phyloP scores from a whole-genome alignment of 2,329 filamentous ascomycete genomes.

The Passalora sequoiae region DNA sequence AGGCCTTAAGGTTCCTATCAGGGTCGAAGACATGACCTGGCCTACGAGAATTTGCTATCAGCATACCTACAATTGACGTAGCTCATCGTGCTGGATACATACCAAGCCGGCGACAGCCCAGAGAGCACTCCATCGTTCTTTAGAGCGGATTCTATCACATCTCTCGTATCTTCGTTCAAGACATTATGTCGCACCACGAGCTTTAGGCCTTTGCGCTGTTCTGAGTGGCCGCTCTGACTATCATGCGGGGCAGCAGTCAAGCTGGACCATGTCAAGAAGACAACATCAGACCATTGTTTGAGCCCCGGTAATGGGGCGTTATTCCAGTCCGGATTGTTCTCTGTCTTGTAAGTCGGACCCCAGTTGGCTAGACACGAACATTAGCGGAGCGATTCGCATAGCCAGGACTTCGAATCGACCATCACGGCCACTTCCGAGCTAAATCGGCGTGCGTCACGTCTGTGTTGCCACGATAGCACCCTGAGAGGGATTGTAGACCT shows the following conservation, averaged over 20 bases:
- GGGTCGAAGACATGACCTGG: conserved; percentile 13
- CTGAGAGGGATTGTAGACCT: conserved; percentile 8
- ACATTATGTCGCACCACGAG: conserved; percentile 11
- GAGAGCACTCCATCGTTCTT: conserved; percentile 7
- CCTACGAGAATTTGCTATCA: too few species aligned
- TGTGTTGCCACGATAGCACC: conserved; percentile 11
- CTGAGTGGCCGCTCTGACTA: too few species aligned
- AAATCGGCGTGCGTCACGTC: too few species aligned
- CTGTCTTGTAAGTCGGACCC: conserved; percentile 3
- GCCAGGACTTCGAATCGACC: too few species aligned
- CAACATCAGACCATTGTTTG: conserved; percentile 12
- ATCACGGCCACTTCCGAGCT: too few species aligned
- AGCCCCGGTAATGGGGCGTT: conserved; percentile 4
- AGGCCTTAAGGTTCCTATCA: background rate
- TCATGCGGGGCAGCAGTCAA: conserved; percentile 12
- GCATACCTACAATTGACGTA: too few species aligned
- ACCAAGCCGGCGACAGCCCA: conserved; percentile 9
- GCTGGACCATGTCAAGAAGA: conserved; percentile 11
- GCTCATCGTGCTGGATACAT: too few species aligned
- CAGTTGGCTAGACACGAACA: conserved; percentile 12
- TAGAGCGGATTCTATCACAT: conserved; percentile 13
- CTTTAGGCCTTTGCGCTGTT: conserved; percentile 3
- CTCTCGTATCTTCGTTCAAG: conserved; percentile 11
- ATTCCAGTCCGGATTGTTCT: background rate
- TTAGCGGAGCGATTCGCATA: too few species aligned